Percentiles rank a stretch among this genome's conserved stretches.
These are phyloP conservation scores for Orbilia quercus DNA, from an alignment of 2,329 filamentous ascomycete genomes.

Conservation along the genomic window DNA sequence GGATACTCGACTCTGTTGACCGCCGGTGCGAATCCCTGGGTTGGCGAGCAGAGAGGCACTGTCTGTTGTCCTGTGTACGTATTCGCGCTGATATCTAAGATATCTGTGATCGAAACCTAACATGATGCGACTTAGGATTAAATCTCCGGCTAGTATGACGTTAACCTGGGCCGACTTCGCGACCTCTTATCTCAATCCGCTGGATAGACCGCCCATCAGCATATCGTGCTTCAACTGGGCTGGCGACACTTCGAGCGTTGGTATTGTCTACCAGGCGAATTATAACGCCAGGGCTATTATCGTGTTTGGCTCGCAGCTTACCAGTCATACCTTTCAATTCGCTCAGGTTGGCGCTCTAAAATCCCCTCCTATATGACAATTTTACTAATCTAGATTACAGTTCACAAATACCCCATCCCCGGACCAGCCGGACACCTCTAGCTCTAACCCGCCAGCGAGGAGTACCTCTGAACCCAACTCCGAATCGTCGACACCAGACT, in stretches of 20 bases:
- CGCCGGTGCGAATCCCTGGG: constrained; percentile 37
- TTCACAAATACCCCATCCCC: neutral
- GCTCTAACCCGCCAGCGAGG: neutral
- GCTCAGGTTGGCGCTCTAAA: constrained; percentile 4
- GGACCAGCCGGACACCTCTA: neutral
- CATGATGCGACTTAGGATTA: no score
- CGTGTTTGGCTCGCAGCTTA: constrained; percentile 30
- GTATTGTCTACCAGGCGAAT: constrained; percentile 31
- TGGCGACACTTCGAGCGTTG: constrained; percentile 1
- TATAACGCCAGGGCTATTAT: constrained; percentile 46
- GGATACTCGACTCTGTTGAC: constrained; percentile 31
- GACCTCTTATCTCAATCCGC: constrained; percentile 31
- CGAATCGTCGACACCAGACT: neutral
- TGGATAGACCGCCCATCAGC: constrained; percentile 23
- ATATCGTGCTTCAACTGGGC: constrained; percentile 45
- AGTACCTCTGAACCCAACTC: constrained; percentile 10
- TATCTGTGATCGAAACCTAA: no score
- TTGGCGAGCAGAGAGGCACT: constrained; percentile 40
- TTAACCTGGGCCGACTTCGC: constrained; percentile 6
- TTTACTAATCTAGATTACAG: neutral
- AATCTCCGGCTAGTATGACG: constrained; percentile 6
- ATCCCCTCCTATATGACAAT: neutral
- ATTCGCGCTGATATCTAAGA: neutral
- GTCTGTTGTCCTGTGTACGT: constrained; percentile 50
- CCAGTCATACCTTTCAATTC: constrained; percentile 31